A percentile compares a stretch with the other conserved stretches of the same genome.
phyloP scores from a whole-genome alignment of 208 protist genomes.

The Leishmania tarentolae region DNA sequence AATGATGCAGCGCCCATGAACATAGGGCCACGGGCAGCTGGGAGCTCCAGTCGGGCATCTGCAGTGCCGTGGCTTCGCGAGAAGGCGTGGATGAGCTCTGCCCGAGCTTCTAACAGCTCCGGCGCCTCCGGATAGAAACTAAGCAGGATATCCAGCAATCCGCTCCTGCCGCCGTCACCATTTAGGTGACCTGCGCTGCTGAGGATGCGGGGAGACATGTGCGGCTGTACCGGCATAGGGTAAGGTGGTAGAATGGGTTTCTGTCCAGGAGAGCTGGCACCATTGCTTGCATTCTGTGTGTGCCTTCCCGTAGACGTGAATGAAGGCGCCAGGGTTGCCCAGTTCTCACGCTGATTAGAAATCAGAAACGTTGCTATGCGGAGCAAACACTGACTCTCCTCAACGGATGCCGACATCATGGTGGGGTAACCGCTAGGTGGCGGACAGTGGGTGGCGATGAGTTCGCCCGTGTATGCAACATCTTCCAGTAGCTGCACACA shows the following conservation, averaged over 20 bases:
- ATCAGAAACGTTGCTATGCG: conserved; percentile 12
- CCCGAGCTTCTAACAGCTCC: conserved; percentile 4
- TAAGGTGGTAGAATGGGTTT: not conserved
- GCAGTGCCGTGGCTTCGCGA: not conserved
- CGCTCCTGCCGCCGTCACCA: not conserved
- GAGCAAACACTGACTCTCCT: conserved; percentile 23
- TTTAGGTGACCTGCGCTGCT: not conserved
- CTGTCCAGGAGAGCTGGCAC: not conserved
- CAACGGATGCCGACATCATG: not conserved
- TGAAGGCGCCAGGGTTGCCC: not conserved
- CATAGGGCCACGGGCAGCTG: not conserved
- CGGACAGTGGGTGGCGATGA: conserved; percentile 1
- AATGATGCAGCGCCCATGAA: conserved; percentile 11
- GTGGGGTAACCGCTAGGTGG: not conserved
- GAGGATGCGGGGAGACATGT: not conserved
- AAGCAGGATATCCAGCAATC: conserved; percentile 24
- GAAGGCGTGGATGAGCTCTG: conserved; percentile 10
- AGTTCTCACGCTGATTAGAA: not conserved
- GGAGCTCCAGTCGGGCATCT: not conserved
- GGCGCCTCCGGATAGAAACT: conserved; percentile 12
- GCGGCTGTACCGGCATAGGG: not conserved
- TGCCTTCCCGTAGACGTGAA: not conserved
- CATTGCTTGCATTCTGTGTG: not conserved
- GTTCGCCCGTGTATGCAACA: not conserved
- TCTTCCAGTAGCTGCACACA: conserved; percentile 1